These are phyloP conservation scores for Aeminium ludgeri DNA, from an alignment of 495 filamentous ascomycete genomes.

Conservation along the genomic window DNA sequence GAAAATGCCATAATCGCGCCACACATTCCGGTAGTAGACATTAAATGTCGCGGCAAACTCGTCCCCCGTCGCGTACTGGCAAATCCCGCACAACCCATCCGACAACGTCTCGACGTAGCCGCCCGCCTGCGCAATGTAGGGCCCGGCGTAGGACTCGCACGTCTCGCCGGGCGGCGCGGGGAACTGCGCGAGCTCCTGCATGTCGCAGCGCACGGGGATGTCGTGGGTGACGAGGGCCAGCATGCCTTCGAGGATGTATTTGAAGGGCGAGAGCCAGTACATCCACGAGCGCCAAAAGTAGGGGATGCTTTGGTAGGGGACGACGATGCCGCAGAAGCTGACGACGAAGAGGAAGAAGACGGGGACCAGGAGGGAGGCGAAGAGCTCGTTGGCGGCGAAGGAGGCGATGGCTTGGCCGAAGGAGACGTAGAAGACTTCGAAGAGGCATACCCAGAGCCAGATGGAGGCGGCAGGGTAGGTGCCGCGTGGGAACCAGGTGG, in stretches of 20 bases:
- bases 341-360: conserved; percentile 44
- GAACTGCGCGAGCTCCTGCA: conserved; percentile 35
- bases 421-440: conserved; percentile 55
- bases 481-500: conserved; percentile 37
- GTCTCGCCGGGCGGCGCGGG: conserved; percentile 32
- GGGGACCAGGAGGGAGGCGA: conserved; percentile 42
- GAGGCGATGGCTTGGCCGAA: conserved; percentile 65
- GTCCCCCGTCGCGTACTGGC: conserved; percentile 24
- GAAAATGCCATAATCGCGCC: conserved; percentile 25
- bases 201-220: conserved; percentile 29
- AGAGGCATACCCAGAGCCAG: conserved; percentile 47
- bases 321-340: conserved; percentile 45
- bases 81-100: conserved; percentile 23
- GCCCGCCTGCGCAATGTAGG: conserved; percentile 18
- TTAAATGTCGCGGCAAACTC: conserved; percentile 24
- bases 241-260: conserved; percentile 40
- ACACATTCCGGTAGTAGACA: conserved; percentile 18
- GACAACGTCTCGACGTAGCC: conserved; percentile 23
- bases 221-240: conserved; percentile 32
- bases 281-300: conserved; percentile 36
- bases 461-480: conserved; percentile 31
- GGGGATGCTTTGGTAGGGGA: conserved; percentile 31
- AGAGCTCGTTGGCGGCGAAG: conserved; percentile 52
- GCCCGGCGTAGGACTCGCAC: conserved; percentile 33
- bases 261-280: conserved; percentile 37